Percentiles rank a stretch among this genome's conserved stretches.
Evolutionary conservation across 176 grass and related monocot species (phyloP).

Genomic region (Lolium multiflorum): DNA sequence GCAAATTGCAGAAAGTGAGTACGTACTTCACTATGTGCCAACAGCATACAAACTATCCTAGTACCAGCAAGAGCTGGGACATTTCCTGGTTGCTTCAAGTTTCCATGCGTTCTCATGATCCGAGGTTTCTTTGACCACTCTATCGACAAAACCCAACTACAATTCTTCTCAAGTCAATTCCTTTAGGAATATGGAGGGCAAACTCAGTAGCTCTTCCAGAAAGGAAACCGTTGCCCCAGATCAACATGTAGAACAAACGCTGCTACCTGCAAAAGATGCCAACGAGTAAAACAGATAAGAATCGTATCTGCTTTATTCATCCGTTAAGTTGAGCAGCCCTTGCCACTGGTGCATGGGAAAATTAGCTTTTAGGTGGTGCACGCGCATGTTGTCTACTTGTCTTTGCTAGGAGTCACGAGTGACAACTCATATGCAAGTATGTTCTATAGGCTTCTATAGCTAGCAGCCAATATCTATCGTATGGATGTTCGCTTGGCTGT

Average conservation of each 20-base stretch:
- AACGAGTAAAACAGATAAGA: neutral
- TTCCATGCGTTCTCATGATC: constrained; percentile 1
- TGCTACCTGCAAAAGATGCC: constrained; percentile 10
- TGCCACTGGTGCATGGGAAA: neutral
- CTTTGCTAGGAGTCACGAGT: constrained; percentile 21
- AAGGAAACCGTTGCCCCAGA: neutral
- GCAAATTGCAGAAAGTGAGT: constrained; percentile 22
- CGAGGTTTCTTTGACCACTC: constrained; percentile 47
- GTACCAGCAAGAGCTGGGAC: constrained; percentile 6
- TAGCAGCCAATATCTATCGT: neutral
- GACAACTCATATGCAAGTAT: neutral
- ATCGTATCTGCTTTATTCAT: neutral
- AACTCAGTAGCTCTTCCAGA: neutral
- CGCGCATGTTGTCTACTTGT: constrained; percentile 33
- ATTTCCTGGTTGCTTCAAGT: constrained; percentile 23
- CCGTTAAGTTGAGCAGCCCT: neutral
- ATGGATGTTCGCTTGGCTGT: neutral
- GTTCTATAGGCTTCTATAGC: neutral
- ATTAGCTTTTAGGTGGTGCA: neutral
- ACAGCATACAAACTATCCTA: neutral
- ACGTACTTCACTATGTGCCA: neutral
- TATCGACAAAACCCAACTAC: neutral
- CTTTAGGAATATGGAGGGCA: neutral
- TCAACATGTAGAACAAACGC: neutral
- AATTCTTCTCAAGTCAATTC: constrained; percentile 10